Evolutionary conservation across 495 filamentous ascomycete genomes (phyloP), one percentile per base, ranked within the genome.

Genomic region (Aspergillus diversus): DNA sequence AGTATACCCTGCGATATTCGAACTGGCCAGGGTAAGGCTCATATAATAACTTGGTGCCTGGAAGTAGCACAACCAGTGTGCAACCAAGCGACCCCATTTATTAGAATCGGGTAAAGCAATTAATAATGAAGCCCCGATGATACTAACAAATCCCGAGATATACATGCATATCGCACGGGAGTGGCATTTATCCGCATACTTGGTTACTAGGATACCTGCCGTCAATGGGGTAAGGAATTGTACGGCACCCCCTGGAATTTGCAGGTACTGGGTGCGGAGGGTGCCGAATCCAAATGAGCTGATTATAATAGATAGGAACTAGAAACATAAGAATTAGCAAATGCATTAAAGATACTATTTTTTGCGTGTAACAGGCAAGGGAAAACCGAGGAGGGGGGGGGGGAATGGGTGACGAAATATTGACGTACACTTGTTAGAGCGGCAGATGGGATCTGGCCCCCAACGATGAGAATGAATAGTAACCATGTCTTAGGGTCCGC

Each of bases 51-150:
- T 81, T 70, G 71, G 75, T 61, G 48, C 81, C 77, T 54, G 86
- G 62, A 70, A 87, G 84, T 75, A 86, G 78, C 39, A 84, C 76
- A 51, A 72, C 82, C 70, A 89, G 12, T 84, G 76, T 0, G 79
- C 81, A 3, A 84, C 82, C 6, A 86, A 70, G 6, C 83, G 76
- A 0, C 79, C 80, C 83, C 83, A 85, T 72, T 77, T 81, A 46
- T 83, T 77, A 0, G 81, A 80, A 13, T 70, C 71, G 8, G 77
- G 79, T 51, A 84, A 81, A 31, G 73, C 73, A 9, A 84, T 69
- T 5, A 85, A 81, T 2, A 90, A 73, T 7, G 73, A 80, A 0
- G 86, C 78, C 7, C 87, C 86, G 5, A 89, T 70, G 31, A 84
- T 78, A 69, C 86, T 81, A 32, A 84, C 83, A 0, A 84, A 42